A percentile compares a stretch with the other conserved stretches of the same genome.
Evolutionary conservation across 495 filamentous ascomycete genomes (phyloP).

Genomic region (Penicilliopsis zonata): DNA sequence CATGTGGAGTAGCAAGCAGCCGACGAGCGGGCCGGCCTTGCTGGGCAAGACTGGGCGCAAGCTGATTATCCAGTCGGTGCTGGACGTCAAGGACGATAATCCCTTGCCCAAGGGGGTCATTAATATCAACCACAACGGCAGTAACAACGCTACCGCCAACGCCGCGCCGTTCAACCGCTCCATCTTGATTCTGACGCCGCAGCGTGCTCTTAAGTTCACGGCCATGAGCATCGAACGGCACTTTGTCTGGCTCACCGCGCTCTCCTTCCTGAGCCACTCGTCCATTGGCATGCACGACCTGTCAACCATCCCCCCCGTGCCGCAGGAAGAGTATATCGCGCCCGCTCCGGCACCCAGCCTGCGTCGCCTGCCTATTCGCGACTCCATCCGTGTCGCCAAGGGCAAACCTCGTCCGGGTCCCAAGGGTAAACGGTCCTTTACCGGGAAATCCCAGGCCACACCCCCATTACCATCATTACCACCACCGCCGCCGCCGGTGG

Average conservation of each 20-base stretch:
- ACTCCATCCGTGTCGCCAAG: constrained; percentile 85
- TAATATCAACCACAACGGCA: no score
- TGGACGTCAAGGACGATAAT: constrained; percentile 94
- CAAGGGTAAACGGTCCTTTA: constrained; percentile 28
- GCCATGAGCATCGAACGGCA: constrained; percentile 73
- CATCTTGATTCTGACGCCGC: constrained; percentile 87
- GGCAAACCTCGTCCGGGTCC: constrained; percentile 48
- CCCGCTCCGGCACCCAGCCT: constrained; percentile 30
- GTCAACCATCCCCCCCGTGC: constrained; percentile 40
- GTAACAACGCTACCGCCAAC: no score
- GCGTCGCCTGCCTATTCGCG: constrained; percentile 60
- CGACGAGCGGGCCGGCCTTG: constrained; percentile 72
- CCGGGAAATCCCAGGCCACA: constrained; percentile 14
- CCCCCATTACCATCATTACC: no score
- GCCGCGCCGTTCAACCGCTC: constrained; percentile 73
- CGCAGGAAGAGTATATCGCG: constrained; percentile 32
- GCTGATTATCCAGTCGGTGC: constrained; percentile 84
- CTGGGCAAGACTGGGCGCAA: constrained; percentile 94
- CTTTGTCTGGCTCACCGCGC: constrained; percentile 86
- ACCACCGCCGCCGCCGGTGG: constrained; percentile 21
- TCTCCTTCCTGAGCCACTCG: constrained; percentile 89
- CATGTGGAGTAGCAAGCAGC: constrained; percentile 98
- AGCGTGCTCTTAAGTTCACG: constrained; percentile 92
- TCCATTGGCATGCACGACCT: constrained; percentile 60
- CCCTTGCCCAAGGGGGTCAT: constrained; percentile 71